These are phyloP conservation scores for Hygrophorus pudorinus DNA, from an alignment of 768 basidiomycete genomes.

Conservation along the genomic window DNA sequence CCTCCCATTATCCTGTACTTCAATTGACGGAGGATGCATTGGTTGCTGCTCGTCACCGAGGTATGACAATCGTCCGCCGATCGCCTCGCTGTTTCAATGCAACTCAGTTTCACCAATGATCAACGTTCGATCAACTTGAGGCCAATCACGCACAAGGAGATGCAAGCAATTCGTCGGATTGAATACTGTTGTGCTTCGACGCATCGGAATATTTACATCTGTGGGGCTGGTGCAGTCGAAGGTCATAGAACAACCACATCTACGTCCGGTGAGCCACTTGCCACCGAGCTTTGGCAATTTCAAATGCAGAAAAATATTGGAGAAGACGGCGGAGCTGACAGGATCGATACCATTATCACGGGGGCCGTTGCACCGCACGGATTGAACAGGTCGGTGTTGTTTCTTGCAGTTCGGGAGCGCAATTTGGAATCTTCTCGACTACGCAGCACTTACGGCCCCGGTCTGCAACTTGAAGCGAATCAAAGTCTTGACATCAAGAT, in stretches of 20 bases:
- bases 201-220: conserved; percentile 26
- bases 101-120: not conserved
- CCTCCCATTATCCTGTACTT: conserved; percentile 53
- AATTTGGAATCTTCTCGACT: conserved; percentile 63
- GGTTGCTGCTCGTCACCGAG: conserved; percentile 51
- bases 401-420: conserved; percentile 26
- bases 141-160: conserved; percentile 40
- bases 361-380: conserved; percentile 64
- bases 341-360: conserved; percentile 66
- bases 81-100: conserved; percentile 52
- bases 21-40: conserved; percentile 47
- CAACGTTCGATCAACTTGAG: conserved; percentile 60
- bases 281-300: conserved; percentile 49
- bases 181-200: not conserved
- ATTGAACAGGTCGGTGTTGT: conserved; percentile 28
- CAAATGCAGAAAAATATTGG: conserved; percentile 44
- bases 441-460: conserved; percentile 50
- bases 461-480: conserved; percentile 54
- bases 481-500: conserved; percentile 37
- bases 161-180: conserved; percentile 28
- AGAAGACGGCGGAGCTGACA: conserved; percentile 37
- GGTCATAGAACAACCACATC: conserved; percentile 35
- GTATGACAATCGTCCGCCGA: conserved; percentile 48
- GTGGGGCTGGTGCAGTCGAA: conserved; percentile 34
- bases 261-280: conserved; percentile 41